Percentiles rank a stretch among this genome's conserved stretches.
Evolutionary conservation across 331 rosid species (phyloP).

Genomic region (Acacia pycnantha): DNA sequence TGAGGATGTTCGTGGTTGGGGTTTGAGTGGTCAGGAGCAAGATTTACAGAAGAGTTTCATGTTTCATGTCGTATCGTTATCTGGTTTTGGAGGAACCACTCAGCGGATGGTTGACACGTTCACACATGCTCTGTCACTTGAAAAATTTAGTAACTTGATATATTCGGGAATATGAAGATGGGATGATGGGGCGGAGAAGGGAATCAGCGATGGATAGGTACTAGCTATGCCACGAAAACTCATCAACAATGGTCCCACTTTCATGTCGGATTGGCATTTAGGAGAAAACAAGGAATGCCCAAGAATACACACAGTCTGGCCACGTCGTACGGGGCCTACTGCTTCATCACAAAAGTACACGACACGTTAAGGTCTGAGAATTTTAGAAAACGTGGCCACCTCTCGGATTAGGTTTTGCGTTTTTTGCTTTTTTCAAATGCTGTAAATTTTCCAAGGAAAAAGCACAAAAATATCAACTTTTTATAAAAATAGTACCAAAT

Average conservation of each 20-base stretch:
- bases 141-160: constrained; percentile 14
- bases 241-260: constrained; percentile 30
- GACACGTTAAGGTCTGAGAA: too few relatives aligned
- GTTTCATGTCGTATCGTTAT: constrained; percentile 36
- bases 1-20: background rate
- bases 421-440: too few relatives aligned
- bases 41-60: background rate
- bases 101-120: constrained; percentile 40
- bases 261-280: background rate
- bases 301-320: background rate
- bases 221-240: constrained; percentile 28
- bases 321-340: too few relatives aligned
- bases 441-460: too few relatives aligned
- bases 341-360: too few relatives aligned
- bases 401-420: too few relatives aligned
- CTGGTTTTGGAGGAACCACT: constrained; percentile 34
- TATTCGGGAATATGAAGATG: background rate
- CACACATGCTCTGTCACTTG: constrained; percentile 26
- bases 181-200: background rate
- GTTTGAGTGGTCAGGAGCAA: constrained; percentile 39
- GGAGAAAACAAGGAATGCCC: constrained; percentile 16
- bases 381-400: too few relatives aligned
- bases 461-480: too few relatives aligned
- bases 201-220: background rate
- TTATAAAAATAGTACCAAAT: too few relatives aligned